Base-by-base conservation (phyloP, 805 yeast genomes). In the Lipomyces orientalis region DNA sequence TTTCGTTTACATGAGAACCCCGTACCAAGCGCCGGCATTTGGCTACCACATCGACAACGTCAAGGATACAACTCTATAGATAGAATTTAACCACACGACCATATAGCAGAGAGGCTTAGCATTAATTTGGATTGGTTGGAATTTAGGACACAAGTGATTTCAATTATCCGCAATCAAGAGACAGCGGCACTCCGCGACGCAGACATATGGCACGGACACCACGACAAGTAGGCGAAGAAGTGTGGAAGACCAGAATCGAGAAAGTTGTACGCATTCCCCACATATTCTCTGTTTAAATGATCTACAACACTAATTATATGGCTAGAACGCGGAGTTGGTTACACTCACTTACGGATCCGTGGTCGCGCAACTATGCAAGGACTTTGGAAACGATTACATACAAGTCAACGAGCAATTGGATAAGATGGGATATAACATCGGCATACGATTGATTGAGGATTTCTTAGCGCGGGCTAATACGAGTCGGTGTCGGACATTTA, bases 261-360 rank as follows among this genome's bases (percentile, higher is more conserved):
- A 94, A 94, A 78, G 88, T 94, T 67, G 90, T 87, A 81, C 60
- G 90, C 85, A 29, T 7, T 22, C 31, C 31, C 51, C 37, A 29
- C 46, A 58, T n/a, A 25, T 25, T 16, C 35, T 34, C 33, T 35
- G 22, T 39, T n/a, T 29, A 16, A 55, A 29, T 37, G 22, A 43
- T 10, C 37, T 12, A 16, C 25, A n/a, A 16, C 25, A 8, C 22
- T 59, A 25, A 59, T 10, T 14, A 16, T 19, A n/a, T 4, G 73
- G 67, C 65, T 64, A 87, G 89, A 95, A 93, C 77, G 89, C 97
- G 1, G 99, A 95, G 79, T 83, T 95, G 62, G 91, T 95, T 79
- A 91, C 97, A n/a, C 81, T 95, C 67, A 94, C 97, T 0, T 95
- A 95, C 75, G 99, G 99, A 9, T 88, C 97, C 2, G 87, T 95